phyloP scores from a whole-genome alignment of 352 stramenopile species.

The Pseudoperonospora humuli region DNA sequence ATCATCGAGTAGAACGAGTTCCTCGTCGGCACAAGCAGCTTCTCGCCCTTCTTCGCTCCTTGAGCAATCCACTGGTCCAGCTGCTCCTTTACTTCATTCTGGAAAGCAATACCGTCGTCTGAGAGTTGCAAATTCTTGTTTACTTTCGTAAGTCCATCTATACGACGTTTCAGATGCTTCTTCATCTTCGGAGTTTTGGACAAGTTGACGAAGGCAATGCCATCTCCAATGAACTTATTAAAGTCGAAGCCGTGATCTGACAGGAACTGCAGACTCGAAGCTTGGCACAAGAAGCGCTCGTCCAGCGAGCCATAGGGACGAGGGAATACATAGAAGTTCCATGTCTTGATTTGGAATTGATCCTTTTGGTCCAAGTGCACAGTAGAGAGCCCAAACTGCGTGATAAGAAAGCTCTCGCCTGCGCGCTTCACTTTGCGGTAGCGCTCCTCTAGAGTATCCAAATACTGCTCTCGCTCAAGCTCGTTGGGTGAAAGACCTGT shows the following conservation, averaged over 20 bases:
- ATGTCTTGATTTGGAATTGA: constrained; percentile 63
- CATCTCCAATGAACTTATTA: constrained; percentile 81
- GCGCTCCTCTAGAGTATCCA: constrained; percentile 71
- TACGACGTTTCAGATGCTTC: constrained; percentile 44
- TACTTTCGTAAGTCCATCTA: constrained; percentile 48
- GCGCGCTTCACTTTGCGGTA: constrained; percentile 68
- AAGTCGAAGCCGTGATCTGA: constrained; percentile 83
- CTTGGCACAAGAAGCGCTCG: constrained; percentile 73
- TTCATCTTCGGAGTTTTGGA: constrained; percentile 39
- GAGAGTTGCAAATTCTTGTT: constrained; percentile 53
- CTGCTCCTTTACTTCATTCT: constrained; percentile 36
- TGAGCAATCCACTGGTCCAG: constrained; percentile 46
- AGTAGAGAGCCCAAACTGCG: constrained; percentile 74
- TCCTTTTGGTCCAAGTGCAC: constrained; percentile 55
- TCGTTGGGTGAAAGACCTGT: constrained; percentile 68
- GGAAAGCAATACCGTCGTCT: constrained; percentile 34
- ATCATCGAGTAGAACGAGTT: constrained; percentile 76
- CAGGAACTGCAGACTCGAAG: constrained; percentile 74
- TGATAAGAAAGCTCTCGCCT: constrained; percentile 74
- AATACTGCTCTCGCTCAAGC: constrained; percentile 48
- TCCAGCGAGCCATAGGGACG: constrained; percentile 54
- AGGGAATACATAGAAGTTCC: constrained; percentile 85
- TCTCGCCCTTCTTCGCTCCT: constrained; percentile 42
- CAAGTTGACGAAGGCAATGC: constrained; percentile 69
- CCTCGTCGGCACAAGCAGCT: constrained; percentile 41